Base-by-base conservation (phyloP, 2,329 filamentous ascomycete species). In the Sarocladium kiliense region DNA sequence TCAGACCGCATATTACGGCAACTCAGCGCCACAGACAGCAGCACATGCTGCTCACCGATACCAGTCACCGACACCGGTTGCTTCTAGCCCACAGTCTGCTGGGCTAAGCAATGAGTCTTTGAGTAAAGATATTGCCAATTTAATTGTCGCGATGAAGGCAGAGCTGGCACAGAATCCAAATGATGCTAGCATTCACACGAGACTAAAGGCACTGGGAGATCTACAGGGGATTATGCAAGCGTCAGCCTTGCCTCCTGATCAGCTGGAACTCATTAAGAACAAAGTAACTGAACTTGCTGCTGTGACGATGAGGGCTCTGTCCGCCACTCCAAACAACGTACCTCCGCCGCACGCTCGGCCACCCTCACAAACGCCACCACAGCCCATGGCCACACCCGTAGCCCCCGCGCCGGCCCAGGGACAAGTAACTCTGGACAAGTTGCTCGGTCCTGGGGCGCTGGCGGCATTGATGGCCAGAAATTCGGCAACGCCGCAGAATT, bases 161-260 rank as follows among this genome's bases (percentile, higher is more conserved):
- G 87, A 91, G 65, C 88, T 90, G 74, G 85, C 87, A 61, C 82
- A 82, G 61, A 90, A 86, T 68, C 87, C 88, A 58, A 82, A 86
- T 77, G 89, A 96, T 76, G 73, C 79, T 71, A 82, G 84, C 72
- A 80, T 90, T 67, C 87, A 90, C 68, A 86, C 84, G 66, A 89
- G 88, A 73, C 77, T 96, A 66, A 89, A 90, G 74, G 91, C 91
- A 59, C 82, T 97, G 63, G 77, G 92, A 71, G 89, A 94, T 71
- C 81, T 97, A 60, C 90, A 96, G 74, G 65, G 63, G 57, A 84
- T 80, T 62, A 77, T 97, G 66, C 85, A 89, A 69, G 86, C 80
- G 63, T 88, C 91, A 71, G 85, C 86, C 66, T 78, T 96, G 68
- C 87, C 87, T 57, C 84, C 85, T 64, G 86, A 92, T 66, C 89